phyloP scores from a whole-genome alignment of 495 filamentous ascomycete species.

The Aspergillus kassunensis region DNA sequence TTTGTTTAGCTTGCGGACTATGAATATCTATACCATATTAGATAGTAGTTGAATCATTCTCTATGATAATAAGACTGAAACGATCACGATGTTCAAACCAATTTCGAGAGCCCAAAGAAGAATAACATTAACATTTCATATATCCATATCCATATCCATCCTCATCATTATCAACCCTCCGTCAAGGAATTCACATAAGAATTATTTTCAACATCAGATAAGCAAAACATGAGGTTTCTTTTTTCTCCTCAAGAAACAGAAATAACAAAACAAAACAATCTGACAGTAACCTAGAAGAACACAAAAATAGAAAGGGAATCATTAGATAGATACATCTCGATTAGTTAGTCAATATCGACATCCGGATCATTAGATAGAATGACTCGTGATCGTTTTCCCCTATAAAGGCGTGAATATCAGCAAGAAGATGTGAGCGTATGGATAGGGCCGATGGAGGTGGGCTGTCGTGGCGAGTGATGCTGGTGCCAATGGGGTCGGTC shows the following conservation, averaged over 20 bases:
- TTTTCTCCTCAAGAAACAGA: background rate
- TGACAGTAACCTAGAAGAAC: background rate
- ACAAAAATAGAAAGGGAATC: constrained; percentile 1
- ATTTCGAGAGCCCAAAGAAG: background rate
- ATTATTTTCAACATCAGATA: too few species aligned
- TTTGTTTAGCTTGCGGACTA: constrained; percentile 4
- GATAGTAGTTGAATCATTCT: constrained; percentile 1
- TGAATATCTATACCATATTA: background rate
- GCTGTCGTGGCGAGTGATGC: background rate
- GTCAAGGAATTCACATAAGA: too few species aligned
- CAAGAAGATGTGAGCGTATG: background rate
- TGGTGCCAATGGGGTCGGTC: background rate
- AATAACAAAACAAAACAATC: background rate
- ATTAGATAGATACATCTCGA: background rate
- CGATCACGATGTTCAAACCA: too few species aligned
- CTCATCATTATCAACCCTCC: background rate
- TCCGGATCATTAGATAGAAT: constrained; percentile 1
- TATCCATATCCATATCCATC: too few species aligned
- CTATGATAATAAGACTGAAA: background rate
- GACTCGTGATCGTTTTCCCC: background rate
- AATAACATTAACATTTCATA: background rate
- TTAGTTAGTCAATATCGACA: constrained; percentile 7
- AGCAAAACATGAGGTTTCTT: too few species aligned
- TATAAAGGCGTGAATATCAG: background rate
- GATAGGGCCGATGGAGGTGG: background rate